Conservation (phyloP, 192 early-diverging fungal species). For the Entophlyctis luteolus region DNA sequence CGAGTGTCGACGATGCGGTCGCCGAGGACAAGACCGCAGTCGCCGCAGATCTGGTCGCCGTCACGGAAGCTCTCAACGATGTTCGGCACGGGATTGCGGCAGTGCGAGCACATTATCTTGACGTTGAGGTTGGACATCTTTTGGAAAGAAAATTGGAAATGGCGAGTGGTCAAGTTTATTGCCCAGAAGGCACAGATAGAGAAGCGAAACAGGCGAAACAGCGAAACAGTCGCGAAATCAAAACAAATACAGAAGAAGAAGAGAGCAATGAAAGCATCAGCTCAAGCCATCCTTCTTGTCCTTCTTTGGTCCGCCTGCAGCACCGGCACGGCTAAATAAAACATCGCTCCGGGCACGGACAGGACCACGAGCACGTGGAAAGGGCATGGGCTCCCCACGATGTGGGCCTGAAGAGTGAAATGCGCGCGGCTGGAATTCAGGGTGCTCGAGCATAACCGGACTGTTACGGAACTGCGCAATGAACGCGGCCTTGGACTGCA, state of each 20-base stretch:
- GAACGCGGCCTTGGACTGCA: slow-evolving; percentile 68
- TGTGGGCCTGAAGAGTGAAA: slow-evolving; percentile 61
- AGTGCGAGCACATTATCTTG: slow-evolving; percentile 69
- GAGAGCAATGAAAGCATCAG: no score
- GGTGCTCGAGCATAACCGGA: slow-evolving; percentile 75
- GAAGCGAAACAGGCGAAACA: no score
- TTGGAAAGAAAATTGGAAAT: no score
- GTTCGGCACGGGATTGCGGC: slow-evolving; percentile 71
- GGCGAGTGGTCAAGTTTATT: no score
- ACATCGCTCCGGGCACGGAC: slow-evolving; percentile 35
- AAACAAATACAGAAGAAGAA: no score
- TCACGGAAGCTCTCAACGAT: slow-evolving; percentile 87
- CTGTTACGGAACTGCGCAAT: slow-evolving; percentile 80
- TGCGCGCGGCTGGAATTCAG: slow-evolving; percentile 70
- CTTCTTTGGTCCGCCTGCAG: not conserved
- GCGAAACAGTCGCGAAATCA: no score
- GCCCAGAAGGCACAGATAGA: no score
- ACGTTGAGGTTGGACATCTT: slow-evolving; percentile 63
- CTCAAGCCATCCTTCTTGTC: no score
- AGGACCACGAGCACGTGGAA: slow-evolving; percentile 49
- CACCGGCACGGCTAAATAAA: slow-evolving; percentile 32
- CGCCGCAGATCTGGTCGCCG: slow-evolving; percentile 87
- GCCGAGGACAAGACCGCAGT: slow-evolving; percentile 81
- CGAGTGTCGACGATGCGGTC: slow-evolving; percentile 89
- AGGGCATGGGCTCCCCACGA: slow-evolving; percentile 59